Conservation (phyloP, 352 stramenopile genomes). For the Phytopythium sindhum region DNA sequence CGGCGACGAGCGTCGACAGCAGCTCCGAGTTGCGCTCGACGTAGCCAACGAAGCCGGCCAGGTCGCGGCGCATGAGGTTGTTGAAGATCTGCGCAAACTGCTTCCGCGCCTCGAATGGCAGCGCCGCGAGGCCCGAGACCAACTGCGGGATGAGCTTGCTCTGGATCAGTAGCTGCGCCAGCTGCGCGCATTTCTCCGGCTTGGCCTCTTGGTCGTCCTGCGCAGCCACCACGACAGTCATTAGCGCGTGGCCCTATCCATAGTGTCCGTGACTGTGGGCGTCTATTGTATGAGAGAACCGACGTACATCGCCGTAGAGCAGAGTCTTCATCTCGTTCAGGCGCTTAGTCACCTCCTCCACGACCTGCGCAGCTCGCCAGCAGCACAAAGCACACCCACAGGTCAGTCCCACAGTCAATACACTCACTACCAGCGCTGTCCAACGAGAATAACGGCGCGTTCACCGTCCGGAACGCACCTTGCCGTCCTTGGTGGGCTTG, state of each 20-base stretch:
- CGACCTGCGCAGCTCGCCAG: slow-evolving; percentile 12
- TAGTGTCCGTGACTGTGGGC: no score
- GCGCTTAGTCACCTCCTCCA: slow-evolving; percentile 78
- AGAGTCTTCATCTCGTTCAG: slow-evolving; percentile 84
- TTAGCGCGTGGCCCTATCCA: no score
- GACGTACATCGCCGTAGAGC: slow-evolving; percentile 70
- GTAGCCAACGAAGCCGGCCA: slow-evolving; percentile 80
- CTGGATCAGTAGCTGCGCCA: slow-evolving; percentile 68
- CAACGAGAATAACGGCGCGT: not conserved
- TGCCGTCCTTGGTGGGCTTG: slow-evolving; percentile 65
- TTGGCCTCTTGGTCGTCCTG: slow-evolving; percentile 75
- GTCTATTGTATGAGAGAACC: no score
- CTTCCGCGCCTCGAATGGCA: slow-evolving; percentile 87
- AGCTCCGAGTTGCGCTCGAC: slow-evolving; percentile 67
- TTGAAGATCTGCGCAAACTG: slow-evolving; percentile 87
- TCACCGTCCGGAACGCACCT: slow-evolving; percentile 14
- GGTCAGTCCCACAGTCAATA: not conserved
- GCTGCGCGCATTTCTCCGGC: slow-evolving; percentile 73
- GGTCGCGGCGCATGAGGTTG: slow-evolving; percentile 87
- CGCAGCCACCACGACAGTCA: not conserved
- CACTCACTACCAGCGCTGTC: not conserved
- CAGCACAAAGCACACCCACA: no score
- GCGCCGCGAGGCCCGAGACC: slow-evolving; percentile 53
- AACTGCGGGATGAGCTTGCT: slow-evolving; percentile 71
- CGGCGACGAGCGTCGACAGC: slow-evolving; percentile 71